Base-by-base conservation (phyloP, 2,329 filamentous ascomycete species). In the Paracorniculantispora psalliotae region DNA sequence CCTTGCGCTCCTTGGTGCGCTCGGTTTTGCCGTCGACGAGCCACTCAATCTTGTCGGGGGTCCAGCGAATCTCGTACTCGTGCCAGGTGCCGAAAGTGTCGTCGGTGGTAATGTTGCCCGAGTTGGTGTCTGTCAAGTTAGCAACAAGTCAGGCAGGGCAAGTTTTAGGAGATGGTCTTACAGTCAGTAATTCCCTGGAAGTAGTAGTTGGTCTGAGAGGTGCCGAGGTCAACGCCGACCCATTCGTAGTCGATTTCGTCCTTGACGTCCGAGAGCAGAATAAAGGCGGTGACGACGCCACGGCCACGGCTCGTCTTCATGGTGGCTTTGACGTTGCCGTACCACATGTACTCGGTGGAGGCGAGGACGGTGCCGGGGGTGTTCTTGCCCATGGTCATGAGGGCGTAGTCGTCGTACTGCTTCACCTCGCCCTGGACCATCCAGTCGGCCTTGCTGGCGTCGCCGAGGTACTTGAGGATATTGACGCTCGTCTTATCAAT, bases 201-300 rank as follows among this genome's bases (percentile, higher is more conserved):
- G 77, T 97, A 99, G 80, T 87, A 99, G 79, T 99, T 99, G 71
- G 92, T 94, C 79, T 99, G 92, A 19, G 89, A 90, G 63, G 81
- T 83, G 49, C 79, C 70, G 62, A 96, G 79, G 69, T 97, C 90
- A 47, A 83, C 83, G 64, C 94, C 94, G 57, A 99, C 83, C 72
- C 89, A 97, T 73, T 99, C 94, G 72, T 91, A 97, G 77, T 99
- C 94, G 68, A 99, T 96, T 75, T 99, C 94, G 70, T 99, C 94
- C 81, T 97, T 96, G 69, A 96, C 89, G 69, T 97, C 93, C 37
- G 90, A 92, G 74, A 97, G 85, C 69, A 97, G 80, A 72, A 99
- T 99, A 72, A 99, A 99, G 30, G 92, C 93, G 2, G 92, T 96
- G n/a, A 99, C 89, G 23, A 99, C 94, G 80, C 94, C 94, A 48